Base-by-base conservation (phyloP, 164 flowering plant species). In the Cinnamomum micranthum region DNA sequence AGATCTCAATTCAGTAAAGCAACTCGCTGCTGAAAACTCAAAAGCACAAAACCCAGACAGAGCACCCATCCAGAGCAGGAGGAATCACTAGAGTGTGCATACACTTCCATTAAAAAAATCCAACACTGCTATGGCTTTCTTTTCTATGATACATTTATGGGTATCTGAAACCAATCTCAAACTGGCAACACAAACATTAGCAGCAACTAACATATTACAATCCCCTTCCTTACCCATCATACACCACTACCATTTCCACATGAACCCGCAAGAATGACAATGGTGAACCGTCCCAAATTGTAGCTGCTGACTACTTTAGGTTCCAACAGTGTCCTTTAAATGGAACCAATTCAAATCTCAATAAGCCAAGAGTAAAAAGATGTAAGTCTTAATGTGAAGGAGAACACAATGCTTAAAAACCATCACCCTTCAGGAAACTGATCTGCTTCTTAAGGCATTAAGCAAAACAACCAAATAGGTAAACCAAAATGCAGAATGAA, bases 1-100 rank as follows among this genome's bases (percentile, higher is more conserved):
- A 68, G 69, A 69, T 52, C 73, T 69, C 69, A 70, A 73, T 58
- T 72, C 75, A 67, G 68, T 41, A 72, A 31, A 73, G 50, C 24
- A 28, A 58, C 68, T 64, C 23, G 71, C 68, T 31, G 24, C 24
- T 14, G 24, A 47, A 50, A 33, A 41, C 60, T 67, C 27, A 64
- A 52, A 24, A 55, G 70, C 23, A 27, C 62, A 59, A 2, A 70
- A 52, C 59, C 19, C 14, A 5, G 14, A 5, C 13, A 41, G 14
- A 50, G 68, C 22, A 63, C 27, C 71, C 71, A 11, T 5, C 6
- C 41, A 68, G 70, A 69, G 55, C 71, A 52, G 19, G 65, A 50
- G 76, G 51, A 27, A 24, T 50, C 59, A 55, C 58, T 27, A 28
- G 0, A 11, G 41, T 12, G 9, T 51, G 17, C 41, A 59, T 47